phyloP scores from a whole-genome alignment of 495 filamentous ascomycete genomes.

The Penicillium cataractarum region DNA sequence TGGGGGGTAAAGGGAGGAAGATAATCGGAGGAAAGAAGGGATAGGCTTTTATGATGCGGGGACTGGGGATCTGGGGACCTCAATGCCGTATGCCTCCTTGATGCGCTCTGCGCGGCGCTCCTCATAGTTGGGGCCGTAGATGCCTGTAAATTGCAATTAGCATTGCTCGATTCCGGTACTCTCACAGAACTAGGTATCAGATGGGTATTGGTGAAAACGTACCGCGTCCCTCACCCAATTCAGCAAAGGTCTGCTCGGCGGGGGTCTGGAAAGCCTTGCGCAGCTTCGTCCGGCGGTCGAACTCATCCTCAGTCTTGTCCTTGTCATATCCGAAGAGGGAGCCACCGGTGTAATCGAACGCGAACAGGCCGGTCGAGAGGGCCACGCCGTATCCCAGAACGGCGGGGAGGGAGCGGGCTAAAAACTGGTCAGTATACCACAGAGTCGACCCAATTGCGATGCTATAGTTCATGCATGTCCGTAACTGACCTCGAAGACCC shows the following conservation, averaged over 20 bases:
- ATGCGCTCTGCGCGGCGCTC: slow-evolving; percentile 83
- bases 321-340: slow-evolving; percentile 58
- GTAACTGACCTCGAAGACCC: slow-evolving; percentile 63
- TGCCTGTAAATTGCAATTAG: slow-evolving; percentile 59
- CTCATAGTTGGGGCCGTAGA: slow-evolving; percentile 81
- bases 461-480: background rate
- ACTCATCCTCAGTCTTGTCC: slow-evolving; percentile 72
- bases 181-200: background rate
- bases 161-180: background rate
- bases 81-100: slow-evolving; percentile 88
- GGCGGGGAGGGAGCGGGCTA: slow-evolving; percentile 77
- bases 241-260: slow-evolving; percentile 77
- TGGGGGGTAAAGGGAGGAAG: slow-evolving; percentile 23
- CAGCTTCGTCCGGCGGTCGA: slow-evolving; percentile 74
- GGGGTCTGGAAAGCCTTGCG: slow-evolving; percentile 75
- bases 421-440: slow-evolving; percentile 13
- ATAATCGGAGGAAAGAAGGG: slow-evolving; percentile 11
- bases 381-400: slow-evolving; percentile 75
- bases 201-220: slow-evolving; percentile 33
- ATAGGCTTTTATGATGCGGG: slow-evolving; percentile 44
- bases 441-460: background rate
- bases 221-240: slow-evolving; percentile 92
- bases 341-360: slow-evolving; percentile 80
- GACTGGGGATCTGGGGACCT: slow-evolving; percentile 58
- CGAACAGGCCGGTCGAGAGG: slow-evolving; percentile 64